Base-by-base conservation (phyloP, 208 protist genomes). In the Wallacemonas sp. region DNA sequence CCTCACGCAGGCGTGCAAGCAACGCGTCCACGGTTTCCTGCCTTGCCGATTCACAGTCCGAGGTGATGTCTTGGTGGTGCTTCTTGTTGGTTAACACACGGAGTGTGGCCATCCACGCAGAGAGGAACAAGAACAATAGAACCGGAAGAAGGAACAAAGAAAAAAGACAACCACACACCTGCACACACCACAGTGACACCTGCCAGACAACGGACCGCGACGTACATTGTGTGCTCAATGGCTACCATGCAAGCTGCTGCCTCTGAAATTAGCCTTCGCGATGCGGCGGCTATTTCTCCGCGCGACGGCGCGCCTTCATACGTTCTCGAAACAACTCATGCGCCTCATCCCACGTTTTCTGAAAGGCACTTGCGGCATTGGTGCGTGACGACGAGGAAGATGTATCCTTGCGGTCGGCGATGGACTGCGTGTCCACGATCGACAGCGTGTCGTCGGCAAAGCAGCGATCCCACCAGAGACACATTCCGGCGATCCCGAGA, bases 381-480 rank as follows among this genome's bases (percentile, higher is more conserved):
- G 29, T 6, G 6, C 44, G 58, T 2, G 68, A 58, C n/a, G 50
- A 60, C 17, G 68, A 64, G 1, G 63, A 45, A 17, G 15, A 37
- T n/a, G 32, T 54, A 33, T 63, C 63, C 52, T 62, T 67, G 32
- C 87, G 77, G 27, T 72, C 81, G 8, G 60, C 55, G 41, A 93
- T 77, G 5, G 39, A 63, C 10, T 48, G 63, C 1, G 84, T 82
- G 71, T 91, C 79, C 36, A 91, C 66, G 15, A 81, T 71, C 8
- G 82, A 78, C 1, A 30, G 1, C 6, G 63, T 71, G 67, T 94
- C 88, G 0, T 76, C 75, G 12, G 68, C 50, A 52, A 91, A 88
- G 48, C 82, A 89, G 38, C 72, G 72, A 61, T 91, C 83, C 85
- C 88, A 94, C 85, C 88, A 94, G 5, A 91, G 67, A 19, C 61